Evolutionary conservation across 371 early-diverging fungal species (phyloP), one percentile per base, ranked within the genome.

Genomic region (Mortierella sp.): DNA sequence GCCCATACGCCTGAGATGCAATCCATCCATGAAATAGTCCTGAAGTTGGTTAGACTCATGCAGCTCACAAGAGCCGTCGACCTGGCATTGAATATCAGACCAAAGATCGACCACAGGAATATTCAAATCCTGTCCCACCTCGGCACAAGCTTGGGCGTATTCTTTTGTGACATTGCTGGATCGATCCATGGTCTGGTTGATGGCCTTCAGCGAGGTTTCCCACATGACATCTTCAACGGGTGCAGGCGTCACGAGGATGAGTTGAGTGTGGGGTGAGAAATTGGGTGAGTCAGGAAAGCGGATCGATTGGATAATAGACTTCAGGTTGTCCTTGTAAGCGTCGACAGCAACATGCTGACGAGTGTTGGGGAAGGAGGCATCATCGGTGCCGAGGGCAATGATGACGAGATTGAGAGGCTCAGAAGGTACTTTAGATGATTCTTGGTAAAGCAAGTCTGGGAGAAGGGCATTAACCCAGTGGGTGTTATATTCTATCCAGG

Each of bases 321-420:
- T 56, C 19, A 76, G 39, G 50, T 76, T 69, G 3, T 64, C 70
- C 47, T 60, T 70, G 58, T 69, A 76, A 14, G 60, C 56, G 2
- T 53, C 57, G 12, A 70, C 19, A 12, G 78, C 31, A 4, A 76
- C 65, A 23, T 76, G 70, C 49, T 76, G 70, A 32, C 78, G 78
- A 6, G 70, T 76, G 34, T 64, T 51, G 1, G 78, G 70, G 27
- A 70, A 56, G 2, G 78, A 55, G 3, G 78, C 78, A 34, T 76
- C 78, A 31, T 76, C 78, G 0, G 78, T 76, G 21, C 78, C 78
- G 1, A 76, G 58, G 19, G 78, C 78, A n/a, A 76, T 44, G 31
- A 76, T 17, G 19, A 76, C 70, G 6, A 76, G 65, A 44, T 57
- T 75, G 42, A 64, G 51, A 14, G 67, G 59, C 4, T 58, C 48